Evolutionary conservation across 1,284 basidiomycete species (phyloP).

Genomic region (Trichosporon sp.): DNA sequence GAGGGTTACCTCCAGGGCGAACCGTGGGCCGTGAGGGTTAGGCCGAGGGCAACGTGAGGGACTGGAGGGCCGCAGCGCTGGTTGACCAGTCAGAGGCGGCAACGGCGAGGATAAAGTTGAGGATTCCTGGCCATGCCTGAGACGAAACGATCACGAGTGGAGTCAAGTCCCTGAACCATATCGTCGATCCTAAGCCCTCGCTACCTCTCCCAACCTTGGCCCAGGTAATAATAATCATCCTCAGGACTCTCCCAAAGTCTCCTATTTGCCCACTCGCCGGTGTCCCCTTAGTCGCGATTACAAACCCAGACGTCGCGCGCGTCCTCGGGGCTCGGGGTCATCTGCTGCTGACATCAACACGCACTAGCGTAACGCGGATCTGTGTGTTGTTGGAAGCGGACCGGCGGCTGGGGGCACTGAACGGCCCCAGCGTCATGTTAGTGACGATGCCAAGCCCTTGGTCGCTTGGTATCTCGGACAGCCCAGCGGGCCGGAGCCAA

Average conservation of each 20-base stretch:
- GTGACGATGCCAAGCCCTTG: slow-evolving; percentile 9
- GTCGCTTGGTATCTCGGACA: background rate
- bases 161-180: background rate
- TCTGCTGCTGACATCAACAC: slow-evolving; percentile 5
- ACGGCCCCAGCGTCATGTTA: background rate
- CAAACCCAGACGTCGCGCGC: slow-evolving; percentile 4
- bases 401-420: background rate
- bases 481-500: background rate
- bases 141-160: slow-evolving; percentile 9
- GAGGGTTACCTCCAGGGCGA: background rate
- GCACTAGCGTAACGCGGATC: background rate
- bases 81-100: slow-evolving; percentile 2
- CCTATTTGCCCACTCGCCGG: background rate
- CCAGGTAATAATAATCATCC: slow-evolving; percentile 5
- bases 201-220: background rate
- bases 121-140: slow-evolving; percentile 9
- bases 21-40: background rate
- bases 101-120: background rate
- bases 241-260: background rate
- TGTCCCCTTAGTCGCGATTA: background rate
- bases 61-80: background rate
- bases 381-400: background rate
- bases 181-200: slow-evolving; percentile 5
- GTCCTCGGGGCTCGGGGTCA: background rate
- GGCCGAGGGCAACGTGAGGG: background rate